Base-by-base conservation (phyloP, 2,329 filamentous ascomycete species). In the Fusarium mundagurra region DNA sequence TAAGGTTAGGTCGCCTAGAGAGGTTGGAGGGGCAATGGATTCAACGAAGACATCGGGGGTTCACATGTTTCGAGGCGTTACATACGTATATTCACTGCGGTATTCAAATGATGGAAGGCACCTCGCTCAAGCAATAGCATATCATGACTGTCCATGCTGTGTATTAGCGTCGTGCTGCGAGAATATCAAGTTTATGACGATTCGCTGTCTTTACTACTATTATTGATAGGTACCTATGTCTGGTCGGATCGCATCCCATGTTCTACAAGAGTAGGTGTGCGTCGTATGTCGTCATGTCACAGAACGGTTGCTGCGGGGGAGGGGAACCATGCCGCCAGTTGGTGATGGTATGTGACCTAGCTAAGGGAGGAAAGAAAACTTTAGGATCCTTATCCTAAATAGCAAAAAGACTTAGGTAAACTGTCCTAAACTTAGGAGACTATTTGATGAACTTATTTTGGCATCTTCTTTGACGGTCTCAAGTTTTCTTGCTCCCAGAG, bases 221-320 rank as follows among this genome's bases (percentile, higher is more conserved):
- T 55, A 27, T 55, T 33, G 55, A 45, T 45, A 22, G 45, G 27
- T 48, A n/a, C n/a, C n/a, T n/a, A 36, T 18, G 22, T 33, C 11
- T 33, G 16, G 31, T 36, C 36, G 55, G 11, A 50, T 65, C 53
- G 55, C 36, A 68, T 62, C 38, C 41, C 53, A 33, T 45, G 36
- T 54, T 62, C 41, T 50, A 55, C 41, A 63, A 59, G 43, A 47
- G 55, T 48, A 59, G 36, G 64, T 65, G 69, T 77, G 67, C 45
- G 53, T 71, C 66, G 73, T 71, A 77, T 77, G 76, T 78, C 76
- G 76, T 78, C 76, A 77, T 76, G 65, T 50, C 41, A 75, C 73
- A 73, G 71, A 68, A 36, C 47, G 59, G 61, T 69, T 74, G 75
- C 59, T 66, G 60, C 47, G 71, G 63, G 72, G 61, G 70, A 67